Evolutionary conservation across 192 early-diverging fungal genomes (phyloP).

Genomic region (Chytriomyces confervae): DNA sequence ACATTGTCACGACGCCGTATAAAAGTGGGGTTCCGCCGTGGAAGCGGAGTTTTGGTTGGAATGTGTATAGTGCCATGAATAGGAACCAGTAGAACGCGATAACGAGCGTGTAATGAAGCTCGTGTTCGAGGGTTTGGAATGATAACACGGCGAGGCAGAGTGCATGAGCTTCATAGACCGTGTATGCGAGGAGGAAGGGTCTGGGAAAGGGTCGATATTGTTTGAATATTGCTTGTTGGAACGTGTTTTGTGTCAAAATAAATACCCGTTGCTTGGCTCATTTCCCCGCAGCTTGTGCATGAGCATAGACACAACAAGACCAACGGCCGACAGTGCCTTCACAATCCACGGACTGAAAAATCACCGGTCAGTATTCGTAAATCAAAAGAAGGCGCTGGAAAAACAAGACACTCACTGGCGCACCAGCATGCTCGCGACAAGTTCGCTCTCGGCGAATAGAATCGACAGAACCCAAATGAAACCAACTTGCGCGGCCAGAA

Average conservation of each 20-base stretch:
- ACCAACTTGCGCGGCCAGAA: slow-evolving; percentile 65
- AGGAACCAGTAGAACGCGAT: slow-evolving; percentile 12
- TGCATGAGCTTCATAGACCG: slow-evolving; percentile 3
- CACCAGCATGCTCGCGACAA: too few species aligned
- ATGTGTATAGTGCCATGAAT: slow-evolving; percentile 16
- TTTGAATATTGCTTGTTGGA: neutral
- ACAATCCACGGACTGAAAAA: neutral
- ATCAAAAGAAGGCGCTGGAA: too few species aligned
- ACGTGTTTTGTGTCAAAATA: neutral
- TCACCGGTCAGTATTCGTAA: too few species aligned
- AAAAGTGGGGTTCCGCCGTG: neutral
- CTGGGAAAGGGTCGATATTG: neutral
- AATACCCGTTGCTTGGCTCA: neutral
- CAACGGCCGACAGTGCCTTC: neutral
- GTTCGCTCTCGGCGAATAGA: too few species aligned
- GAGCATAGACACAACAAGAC: slow-evolving; percentile 1
- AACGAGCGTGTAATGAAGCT: neutral
- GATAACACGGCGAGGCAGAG: neutral
- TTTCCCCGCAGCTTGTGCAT: neutral
- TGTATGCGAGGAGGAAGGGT: slow-evolving; percentile 3
- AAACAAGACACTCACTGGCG: too few species aligned
- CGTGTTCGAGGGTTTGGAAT: neutral
- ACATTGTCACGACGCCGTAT: slow-evolving; percentile 4
- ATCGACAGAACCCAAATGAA: slow-evolving; percentile 23
- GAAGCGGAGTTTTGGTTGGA: slow-evolving; percentile 9